Evolutionary conservation across 345 rosid species (phyloP), one percentile per base, ranked within the genome.

Genomic region (Rhodamnia argentea): DNA sequence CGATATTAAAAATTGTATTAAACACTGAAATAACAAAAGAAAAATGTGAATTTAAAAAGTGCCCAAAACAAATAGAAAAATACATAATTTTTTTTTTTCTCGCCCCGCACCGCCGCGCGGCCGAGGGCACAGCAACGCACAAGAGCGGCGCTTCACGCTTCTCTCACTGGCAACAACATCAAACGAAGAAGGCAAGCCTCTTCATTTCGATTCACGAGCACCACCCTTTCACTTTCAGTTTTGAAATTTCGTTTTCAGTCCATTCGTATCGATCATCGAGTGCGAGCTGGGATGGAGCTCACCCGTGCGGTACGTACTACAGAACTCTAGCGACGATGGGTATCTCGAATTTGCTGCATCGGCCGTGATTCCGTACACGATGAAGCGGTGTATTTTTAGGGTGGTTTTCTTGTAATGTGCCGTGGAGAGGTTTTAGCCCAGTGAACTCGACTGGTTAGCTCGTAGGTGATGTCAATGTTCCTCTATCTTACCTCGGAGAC

Each of bases 111-210:
- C 37, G 18, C 37, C 74, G 7, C 74, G 37, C 37, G 74, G 74
- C 74, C 18, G 37, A 60, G 20, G 13, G 74, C 10, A 60, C 74
- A n/a, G 74, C 37, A n/a, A 15, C 70, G 37, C 64, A 12, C 70
- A n/a, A 13, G 32, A 13, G 18, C 37, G 18, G 74, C 37, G 44
- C 74, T 0, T 60, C 74, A n/a, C 74, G 5, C 10, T n/a, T 42
- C 44, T 42, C 44, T 42, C 5, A 8, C 74, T 0, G 1, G 70
- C 70, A 13, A 0, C 37, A 60, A 60, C 70, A 0, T n/a, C 37
- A n/a, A n/a, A 0, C 70, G 70, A 60, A 13, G 37, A 60, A 60
- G 70, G 37, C 74, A 60, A 60, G 74, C 4, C 37, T n/a, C 74
- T 60, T 60, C 74, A 32, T 60, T 60, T 27, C 37, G 37, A 60